Evolutionary conservation across 805 yeast species (phyloP), one percentile per base, ranked within the genome.

Genomic region (Candida stauntonica): DNA sequence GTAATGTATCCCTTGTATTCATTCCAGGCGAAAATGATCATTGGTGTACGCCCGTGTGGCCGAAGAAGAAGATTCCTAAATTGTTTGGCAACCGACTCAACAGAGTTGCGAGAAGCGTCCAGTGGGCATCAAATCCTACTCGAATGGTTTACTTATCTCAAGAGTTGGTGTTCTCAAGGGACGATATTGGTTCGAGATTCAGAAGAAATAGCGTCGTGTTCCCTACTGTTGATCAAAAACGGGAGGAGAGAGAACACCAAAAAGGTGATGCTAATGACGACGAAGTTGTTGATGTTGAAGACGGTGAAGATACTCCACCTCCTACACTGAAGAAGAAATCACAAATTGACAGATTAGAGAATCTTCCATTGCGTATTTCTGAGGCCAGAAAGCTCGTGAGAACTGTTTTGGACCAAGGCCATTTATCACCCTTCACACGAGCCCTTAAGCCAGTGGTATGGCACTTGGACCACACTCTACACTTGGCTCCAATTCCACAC

Each of bases 11-110:
- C 36, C 60, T 93, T 20, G 63, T 87, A 1, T 75, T 93, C 42
- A 66, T 91, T 1, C 97, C 98, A 0, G 98, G 99, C 1, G 76
- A 77, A 29, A 84, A 86, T 49, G 99, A 93, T 61, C 96, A 96
- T 0, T 93, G 98, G 97, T 79, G 80, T 26, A 75, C 93, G 1
- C 68, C 81, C 35, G 61, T 75, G 1, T 79, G 86, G 79, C 99
- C 99, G 0, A 84, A 81, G 52, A 64, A 68, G 15, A 69, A 78
- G 1, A 71, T 93, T 3, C 95, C 98, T 0, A 64, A 68, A 18
- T 62, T 82, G 3, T 89, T 91, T 55, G 77, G 85, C 4, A 77
- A 71, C 41, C 68, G 93, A 43, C 61, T 91, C 26, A 75, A 72
- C 24, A 68, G 87, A 43, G 63, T 79, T 3, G 73, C 72, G 11